Base-by-base conservation (phyloP, 139 green algal genomes). In the Asterochloris sp. region DNA sequence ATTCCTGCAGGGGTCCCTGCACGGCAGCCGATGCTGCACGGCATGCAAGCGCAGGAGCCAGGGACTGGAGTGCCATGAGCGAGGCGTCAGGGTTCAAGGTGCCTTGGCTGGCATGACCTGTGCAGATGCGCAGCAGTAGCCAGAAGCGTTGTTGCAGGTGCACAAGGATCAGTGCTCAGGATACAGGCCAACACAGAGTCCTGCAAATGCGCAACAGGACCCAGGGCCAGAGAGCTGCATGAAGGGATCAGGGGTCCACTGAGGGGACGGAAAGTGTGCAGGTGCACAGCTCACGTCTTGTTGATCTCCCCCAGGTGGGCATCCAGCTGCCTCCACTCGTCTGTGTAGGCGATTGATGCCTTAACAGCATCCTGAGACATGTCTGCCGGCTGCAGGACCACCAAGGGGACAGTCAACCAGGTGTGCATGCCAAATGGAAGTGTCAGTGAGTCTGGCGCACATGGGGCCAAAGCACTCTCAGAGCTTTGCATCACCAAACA, bases 301-400 rank as follows among this genome's bases (percentile, higher is more conserved):
- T 97, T 87, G n/a, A 98, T 92, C 76, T 98, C 94, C 27, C 76
- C 29, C 0, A 94, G 89, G 78, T 98, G 94, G n/a, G 93, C 88
- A 79, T 91, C 78, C 24, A 98, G 88, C 12, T 88, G 92, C 80
- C 91, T 84, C 95, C 94, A 98, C 61, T 92, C 93, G 10, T 66
- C n/a, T 27, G 82, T 82, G 24, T 77, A 81, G 21, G 82, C 71
- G 69, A 85, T 85, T 60, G 80, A 83, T 12, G 69, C 69, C 38
- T 54, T 54, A 23, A 80, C 76, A 69, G 76, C 68, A 61, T 80
- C 76, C 38, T 68, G 23, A 54, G 38, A 54, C 38, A 54, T 54
- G 60, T 69, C 60, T 21, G 54, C 76, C 38, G 76, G 76, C 76
- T 80, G 76, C 76, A 80, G 10, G 24, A 69, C 54, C 67, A n/a